Base-by-base conservation (phyloP, 805 yeast genomes). In the Metschnikowia noctiluminum region DNA sequence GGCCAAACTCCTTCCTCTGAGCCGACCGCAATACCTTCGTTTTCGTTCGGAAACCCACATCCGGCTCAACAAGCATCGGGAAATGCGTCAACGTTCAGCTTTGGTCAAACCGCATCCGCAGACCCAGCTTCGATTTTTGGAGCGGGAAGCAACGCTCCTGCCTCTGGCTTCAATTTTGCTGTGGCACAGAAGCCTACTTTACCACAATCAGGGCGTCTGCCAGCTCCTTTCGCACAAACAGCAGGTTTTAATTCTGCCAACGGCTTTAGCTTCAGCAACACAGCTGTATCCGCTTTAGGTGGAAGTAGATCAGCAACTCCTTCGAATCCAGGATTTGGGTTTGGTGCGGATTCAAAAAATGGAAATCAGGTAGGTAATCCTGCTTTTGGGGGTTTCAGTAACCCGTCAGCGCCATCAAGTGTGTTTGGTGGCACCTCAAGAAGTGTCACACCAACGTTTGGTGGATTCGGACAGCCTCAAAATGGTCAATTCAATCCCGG, bases 111-210 rank as follows among this genome's bases (percentile, higher is more conserved):
- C 9, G 52, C 64, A 1, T 57, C 66, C 1, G 69, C 70, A 6
- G 69, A 65, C 45, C 71, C 72, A 1, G 62, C 72, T 1, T 48
- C 55, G 43, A 61, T 67, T 12, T 68, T 68, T 49, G 69, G 68
- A 16, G 50, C 34, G 10, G 58, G 55, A 2, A 48, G 50, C 11
- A 38, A 38, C 12, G 53, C 57, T 11, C 58, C 60, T 10, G 46
- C 53, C 7, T 53, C 58, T 3, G 48, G 51, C 3, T 55, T 55
- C 46, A 55, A 45, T 38, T 53, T 55, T 43, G 42, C 57, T 1
- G 48, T 42, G 44, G 41, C 31, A 12, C 48, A 27, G n/a, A 45
- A 35, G 37, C 48, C 41, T 21, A 21, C 26, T 13, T 42, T 8
- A 11, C 37, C 26, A 41, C 50, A 14, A 48, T 43, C 28, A 38